These are phyloP conservation scores for Paralagenidium karlingii DNA, from an alignment of 352 stramenopile species.

Conservation along the genomic window DNA sequence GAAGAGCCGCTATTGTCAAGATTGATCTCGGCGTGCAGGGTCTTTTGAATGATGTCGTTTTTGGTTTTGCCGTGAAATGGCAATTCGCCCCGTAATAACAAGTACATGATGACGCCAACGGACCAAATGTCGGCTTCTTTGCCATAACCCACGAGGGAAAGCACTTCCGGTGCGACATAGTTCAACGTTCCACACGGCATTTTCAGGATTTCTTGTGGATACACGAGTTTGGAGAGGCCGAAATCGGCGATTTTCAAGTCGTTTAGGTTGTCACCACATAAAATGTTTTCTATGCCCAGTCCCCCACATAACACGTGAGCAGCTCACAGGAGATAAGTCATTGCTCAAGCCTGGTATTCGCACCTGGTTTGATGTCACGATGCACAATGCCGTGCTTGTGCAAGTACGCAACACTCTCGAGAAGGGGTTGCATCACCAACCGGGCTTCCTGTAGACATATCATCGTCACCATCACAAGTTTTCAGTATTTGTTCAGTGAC, in stretches of 20 bases:
- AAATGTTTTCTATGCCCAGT: slow-evolving; percentile 73
- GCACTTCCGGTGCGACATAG: slow-evolving; percentile 90
- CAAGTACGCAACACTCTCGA: slow-evolving; percentile 86
- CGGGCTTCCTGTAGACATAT: slow-evolving; percentile 62
- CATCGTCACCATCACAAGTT: background rate
- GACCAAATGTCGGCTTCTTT: slow-evolving; percentile 88
- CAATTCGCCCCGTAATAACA: slow-evolving; percentile 79
- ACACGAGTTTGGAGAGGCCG: slow-evolving; percentile 86
- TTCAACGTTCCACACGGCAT: slow-evolving; percentile 89
- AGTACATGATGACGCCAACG: slow-evolving; percentile 88
- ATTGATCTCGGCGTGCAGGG: slow-evolving; percentile 73
- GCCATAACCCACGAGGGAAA: slow-evolving; percentile 80
- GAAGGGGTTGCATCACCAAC: slow-evolving; percentile 74
- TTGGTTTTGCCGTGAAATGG: slow-evolving; percentile 88
- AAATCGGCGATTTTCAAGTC: slow-evolving; percentile 90
- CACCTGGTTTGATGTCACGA: slow-evolving; percentile 70
- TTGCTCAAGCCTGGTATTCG: background rate
- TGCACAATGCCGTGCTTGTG: slow-evolving; percentile 87
- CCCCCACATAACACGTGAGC: background rate
- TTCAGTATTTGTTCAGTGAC: background rate
- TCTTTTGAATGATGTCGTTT: slow-evolving; percentile 89
- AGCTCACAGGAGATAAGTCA: background rate
- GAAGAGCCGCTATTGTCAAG: too few species aligned
- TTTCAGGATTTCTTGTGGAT: slow-evolving; percentile 89
- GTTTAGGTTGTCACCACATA: slow-evolving; percentile 78